Conservation (phyloP, 768 basidiomycete genomes). For the Cystofilobasidium capitatum region DNA sequence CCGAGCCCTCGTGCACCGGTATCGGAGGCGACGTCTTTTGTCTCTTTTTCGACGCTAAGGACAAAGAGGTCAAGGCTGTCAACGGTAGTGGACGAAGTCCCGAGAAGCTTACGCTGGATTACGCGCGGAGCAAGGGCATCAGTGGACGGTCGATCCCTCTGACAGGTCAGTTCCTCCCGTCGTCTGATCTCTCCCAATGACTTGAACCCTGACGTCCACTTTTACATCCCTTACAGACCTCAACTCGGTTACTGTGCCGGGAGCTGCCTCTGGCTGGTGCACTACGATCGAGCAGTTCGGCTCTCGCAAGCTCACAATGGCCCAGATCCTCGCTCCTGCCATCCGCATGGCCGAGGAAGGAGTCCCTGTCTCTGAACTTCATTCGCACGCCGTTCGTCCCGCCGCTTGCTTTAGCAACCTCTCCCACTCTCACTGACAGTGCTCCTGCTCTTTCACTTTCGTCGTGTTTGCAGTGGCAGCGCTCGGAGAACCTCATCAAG, state of each 20-base stretch:
- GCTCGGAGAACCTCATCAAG: conserved; percentile 60
- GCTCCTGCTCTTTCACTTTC: conserved; percentile 4
- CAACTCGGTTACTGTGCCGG: conserved; percentile 42
- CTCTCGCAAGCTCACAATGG: conserved; percentile 55
- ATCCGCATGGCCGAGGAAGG: conserved; percentile 87
- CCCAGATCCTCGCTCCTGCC: conserved; percentile 75
- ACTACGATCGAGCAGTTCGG: conserved; percentile 79
- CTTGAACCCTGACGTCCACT: background rate
- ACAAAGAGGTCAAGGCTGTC: conserved; percentile 67
- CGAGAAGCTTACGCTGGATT: conserved; percentile 62
- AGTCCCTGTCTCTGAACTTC: conserved; percentile 77
- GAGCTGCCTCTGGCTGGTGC: conserved; percentile 90
- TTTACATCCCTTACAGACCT: background rate
- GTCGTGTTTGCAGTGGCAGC: conserved; percentile 41
- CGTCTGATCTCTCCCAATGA: background rate
- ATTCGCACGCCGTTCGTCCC: conserved; percentile 49
- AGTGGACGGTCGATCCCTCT: conserved; percentile 58
- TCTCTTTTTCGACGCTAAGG: conserved; percentile 76
- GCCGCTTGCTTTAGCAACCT: conserved; percentile 15
- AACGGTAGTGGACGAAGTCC: conserved; percentile 91
- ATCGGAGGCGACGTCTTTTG: conserved; percentile 52
- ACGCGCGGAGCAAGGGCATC: conserved; percentile 60
- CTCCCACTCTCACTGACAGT: conserved; percentile 13
- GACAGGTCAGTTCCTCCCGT: conserved; percentile 45
- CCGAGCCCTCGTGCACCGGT: conserved; percentile 81